phyloP scores from a whole-genome alignment of 164 flowering plant genomes.

The Sedum album region DNA sequence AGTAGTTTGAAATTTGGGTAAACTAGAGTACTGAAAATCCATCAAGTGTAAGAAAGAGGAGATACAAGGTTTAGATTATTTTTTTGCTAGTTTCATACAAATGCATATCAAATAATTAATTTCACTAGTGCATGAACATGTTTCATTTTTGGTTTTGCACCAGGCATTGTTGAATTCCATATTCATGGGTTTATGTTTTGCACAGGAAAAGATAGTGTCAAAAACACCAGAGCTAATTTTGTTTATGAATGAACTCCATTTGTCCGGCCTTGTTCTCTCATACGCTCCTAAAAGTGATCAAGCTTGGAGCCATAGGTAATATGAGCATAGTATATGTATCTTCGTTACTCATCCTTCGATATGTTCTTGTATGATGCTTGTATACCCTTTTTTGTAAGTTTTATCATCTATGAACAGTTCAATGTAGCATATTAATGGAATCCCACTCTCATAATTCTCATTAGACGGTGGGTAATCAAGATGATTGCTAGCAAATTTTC shows the following conservation, averaged over 20 bases:
- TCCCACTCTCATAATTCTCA: background rate
- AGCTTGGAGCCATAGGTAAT: too few species aligned
- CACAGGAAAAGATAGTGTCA: conserved; percentile 62
- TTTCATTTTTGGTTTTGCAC: background rate
- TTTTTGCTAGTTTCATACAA: background rate
- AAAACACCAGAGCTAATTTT: conserved; percentile 28
- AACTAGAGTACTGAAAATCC: too few species aligned
- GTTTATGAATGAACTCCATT: too few species aligned
- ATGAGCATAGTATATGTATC: too few species aligned
- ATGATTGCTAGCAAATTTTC: conserved; percentile 37
- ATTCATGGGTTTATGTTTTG: conserved; percentile 1
- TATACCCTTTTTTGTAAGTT: background rate
- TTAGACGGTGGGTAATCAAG: conserved; percentile 89
- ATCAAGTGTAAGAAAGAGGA: background rate
- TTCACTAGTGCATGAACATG: background rate
- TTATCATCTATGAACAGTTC: background rate
- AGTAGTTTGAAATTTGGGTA: too few species aligned
- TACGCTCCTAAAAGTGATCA: conserved; percentile 81
- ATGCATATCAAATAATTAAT: too few species aligned
- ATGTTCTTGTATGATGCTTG: too few species aligned
- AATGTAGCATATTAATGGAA: background rate
- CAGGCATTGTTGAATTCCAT: too few species aligned
- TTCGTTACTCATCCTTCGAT: too few species aligned
- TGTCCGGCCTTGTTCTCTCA: conserved; percentile 70
- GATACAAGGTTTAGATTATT: too few species aligned